Percentiles rank a stretch among this genome's conserved stretches.
phyloP scores from a whole-genome alignment of 2,329 filamentous ascomycete species.

The Cercospora brassicicola region DNA sequence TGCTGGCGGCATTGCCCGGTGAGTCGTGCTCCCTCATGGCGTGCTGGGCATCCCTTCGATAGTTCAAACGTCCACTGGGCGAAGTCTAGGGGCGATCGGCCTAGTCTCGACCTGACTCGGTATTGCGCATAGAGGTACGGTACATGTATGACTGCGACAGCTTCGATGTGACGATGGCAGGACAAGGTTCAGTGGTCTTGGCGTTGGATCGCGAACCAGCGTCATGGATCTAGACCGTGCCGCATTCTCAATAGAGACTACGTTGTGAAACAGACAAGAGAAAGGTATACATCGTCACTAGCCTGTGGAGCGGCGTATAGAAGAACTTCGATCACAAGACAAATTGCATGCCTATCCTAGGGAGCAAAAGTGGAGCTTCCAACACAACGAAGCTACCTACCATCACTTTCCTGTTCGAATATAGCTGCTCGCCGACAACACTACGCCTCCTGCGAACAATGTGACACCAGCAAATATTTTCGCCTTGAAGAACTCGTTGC shows the following conservation, averaged over 20 bases:
- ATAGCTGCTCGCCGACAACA: not conserved
- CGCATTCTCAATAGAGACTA: not conserved
- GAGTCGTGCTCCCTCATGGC: not conserved
- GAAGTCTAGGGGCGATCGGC: not conserved
- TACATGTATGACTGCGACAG: not conserved
- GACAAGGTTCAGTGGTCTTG: not conserved
- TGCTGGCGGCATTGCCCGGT: not conserved
- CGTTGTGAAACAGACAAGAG: not conserved
- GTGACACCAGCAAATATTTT: not conserved
- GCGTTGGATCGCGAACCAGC: not conserved
- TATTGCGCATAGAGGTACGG: not conserved
- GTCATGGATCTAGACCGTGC: not conserved
- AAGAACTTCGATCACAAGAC: not conserved
- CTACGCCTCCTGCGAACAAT: not conserved
- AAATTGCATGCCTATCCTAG: not conserved
- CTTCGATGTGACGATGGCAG: not conserved
- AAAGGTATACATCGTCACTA: not conserved
- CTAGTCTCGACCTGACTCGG: not conserved
- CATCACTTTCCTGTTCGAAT: not conserved
- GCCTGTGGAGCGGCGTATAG: not conserved
- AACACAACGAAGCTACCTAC: not conserved
- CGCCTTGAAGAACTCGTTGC: not conserved
- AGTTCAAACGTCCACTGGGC: not conserved
- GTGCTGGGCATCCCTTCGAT: not conserved
- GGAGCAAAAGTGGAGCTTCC: not conserved